Conservation (phyloP, 148 eudicot genomes). For the Vaccinium darrowii region DNA sequence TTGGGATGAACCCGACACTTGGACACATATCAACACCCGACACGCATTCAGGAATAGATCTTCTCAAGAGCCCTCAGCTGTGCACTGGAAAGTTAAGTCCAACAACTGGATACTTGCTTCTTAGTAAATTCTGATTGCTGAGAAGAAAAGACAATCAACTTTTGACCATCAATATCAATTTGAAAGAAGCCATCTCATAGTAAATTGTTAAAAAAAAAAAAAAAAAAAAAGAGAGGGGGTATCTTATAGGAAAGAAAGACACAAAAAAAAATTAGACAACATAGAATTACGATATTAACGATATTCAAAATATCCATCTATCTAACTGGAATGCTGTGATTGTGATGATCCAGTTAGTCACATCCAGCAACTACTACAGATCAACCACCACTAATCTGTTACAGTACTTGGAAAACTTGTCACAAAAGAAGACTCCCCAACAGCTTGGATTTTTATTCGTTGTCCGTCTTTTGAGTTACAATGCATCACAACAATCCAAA, state of each 20-base stretch:
- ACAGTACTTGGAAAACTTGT: conserved; percentile 6
- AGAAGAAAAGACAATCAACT: background rate
- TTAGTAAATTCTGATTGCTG: background rate
- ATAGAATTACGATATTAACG: background rate
- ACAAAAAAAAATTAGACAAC: background rate
- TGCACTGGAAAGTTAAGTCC: background rate
- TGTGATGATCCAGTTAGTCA: conserved; percentile 14
- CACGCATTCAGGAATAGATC: background rate
- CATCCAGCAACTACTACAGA: conserved; percentile 10
- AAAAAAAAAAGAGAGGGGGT: too few relatives aligned
- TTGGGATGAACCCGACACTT: background rate
- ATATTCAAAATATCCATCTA: too few relatives aligned
- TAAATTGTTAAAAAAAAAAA: too few relatives aligned
- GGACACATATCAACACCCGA: background rate
- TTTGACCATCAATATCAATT: background rate
- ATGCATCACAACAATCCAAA: conserved; percentile 15
- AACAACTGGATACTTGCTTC: background rate
- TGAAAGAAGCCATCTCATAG: background rate
- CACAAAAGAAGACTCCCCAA: background rate
- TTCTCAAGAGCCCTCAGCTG: background rate
- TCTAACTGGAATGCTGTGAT: background rate
- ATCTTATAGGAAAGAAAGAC: background rate
- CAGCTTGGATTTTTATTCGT: background rate
- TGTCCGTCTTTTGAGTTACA: conserved; percentile 21
- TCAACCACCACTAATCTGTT: conserved; percentile 4